Evolutionary conservation across 106 monocot genomes (phyloP), one percentile per base, ranked within the genome.

Genomic region (Phalaenopsis aphrodite): DNA sequence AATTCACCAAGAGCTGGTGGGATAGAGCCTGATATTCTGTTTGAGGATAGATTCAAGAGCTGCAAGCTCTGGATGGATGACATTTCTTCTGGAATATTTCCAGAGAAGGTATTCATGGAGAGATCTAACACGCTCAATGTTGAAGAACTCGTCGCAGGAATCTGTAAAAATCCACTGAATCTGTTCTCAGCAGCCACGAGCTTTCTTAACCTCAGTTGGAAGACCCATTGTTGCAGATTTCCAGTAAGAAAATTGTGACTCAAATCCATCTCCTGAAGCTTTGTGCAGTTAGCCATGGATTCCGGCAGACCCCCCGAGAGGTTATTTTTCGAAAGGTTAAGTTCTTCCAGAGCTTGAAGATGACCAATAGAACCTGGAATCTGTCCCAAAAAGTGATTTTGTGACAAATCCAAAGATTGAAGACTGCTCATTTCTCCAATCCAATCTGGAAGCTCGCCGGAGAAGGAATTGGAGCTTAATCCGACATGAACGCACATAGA

Each of bases 381-480:
- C 42, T 55, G 52, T 0, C 95, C 92, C 0, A 81, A 79, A 56
- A 95, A 90, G 42, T 71, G 78, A 75, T 95, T 95, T 41, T 80
- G 49, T 2, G 95, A 92, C n/a, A 95, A 88, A 85, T 92, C 90
- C 45, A 95, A 79, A 17, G 46, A 71, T 78, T 90, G 81, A 16
- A 95, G 73, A 52, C 64, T 82, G 16, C 15, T 65, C 84, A 95
- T 67, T 21, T 84, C 87, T 52, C 88, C 88, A 85, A 93, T 78
- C 95, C 95, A 95, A 5, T 42, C 80, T 1, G 95, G 90, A 52
- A 95, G 75, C 19, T 84, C 89, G 2, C 90, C 93, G 18, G 87
- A 61, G 80, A 95, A 83, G 5, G 79, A 80, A 79, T 95, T 95
- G 1, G 83, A 84, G 39, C 82, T n/a, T 67, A 95, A 74, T 52